Base-by-base conservation (phyloP, 1,139 yeast genomes). In the Wickerhamiella infanticola region DNA sequence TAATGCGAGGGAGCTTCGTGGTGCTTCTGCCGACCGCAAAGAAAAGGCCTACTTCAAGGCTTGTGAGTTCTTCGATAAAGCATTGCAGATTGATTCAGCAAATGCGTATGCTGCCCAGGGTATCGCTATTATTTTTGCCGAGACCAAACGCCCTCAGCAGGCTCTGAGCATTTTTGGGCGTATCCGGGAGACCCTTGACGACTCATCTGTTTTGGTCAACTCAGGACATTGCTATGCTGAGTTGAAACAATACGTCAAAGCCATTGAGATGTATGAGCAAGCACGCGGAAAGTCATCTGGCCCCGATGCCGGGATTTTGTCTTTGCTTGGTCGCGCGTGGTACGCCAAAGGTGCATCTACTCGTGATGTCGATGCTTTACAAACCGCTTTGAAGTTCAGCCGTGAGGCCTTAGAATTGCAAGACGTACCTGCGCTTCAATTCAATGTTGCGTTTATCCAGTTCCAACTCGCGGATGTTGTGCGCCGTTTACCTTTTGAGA, bases 31-130 rank as follows among this genome's bases (percentile, higher is more conserved):
- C 33, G 80, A 77, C 36, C 83, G 81, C 63, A 75, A 78, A 52
- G 80, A 79, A 55, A 83, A 81, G 54, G 81, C 86, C 48, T 88
- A 81, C 59, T 70, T 80, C 43, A 77, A 94, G 63, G 95, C 96
- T 13, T 82, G 88, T 24, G 96, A 90, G 62, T 68, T 88, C 47
- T 90, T 79, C 61, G 82, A 86, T 55, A 90, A 90, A 63, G 96
- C 86, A 1, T 68, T 93, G 48, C 79, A 82, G 44, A 68, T 86
- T 36, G 98, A 90, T 64, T 75, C 90, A 4, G 71, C 74, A 54
- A 85, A 90, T 61, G 94, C 90, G 1, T 90, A 81, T 65, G 99
- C 97, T 2, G 98, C 98, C 0, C 98, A 90, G 63, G 99, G 99
- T 45, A 72, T 93, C 52, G 98, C 97, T 1, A 86, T 90, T 46